Base-by-base conservation (phyloP, 768 basidiomycete genomes). In the Megacollybia marginata region DNA sequence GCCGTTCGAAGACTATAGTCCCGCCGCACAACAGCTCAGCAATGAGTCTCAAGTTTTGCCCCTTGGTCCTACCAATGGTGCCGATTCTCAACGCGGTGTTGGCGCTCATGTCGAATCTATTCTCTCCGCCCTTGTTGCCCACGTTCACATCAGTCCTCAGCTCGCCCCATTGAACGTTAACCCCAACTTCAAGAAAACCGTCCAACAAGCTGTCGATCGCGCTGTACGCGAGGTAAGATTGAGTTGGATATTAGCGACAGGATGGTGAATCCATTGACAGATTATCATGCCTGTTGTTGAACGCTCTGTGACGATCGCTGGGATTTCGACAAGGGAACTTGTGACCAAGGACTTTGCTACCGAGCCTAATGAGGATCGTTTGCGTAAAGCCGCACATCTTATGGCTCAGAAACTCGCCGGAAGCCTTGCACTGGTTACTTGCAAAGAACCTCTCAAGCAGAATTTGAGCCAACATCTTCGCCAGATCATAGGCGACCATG, bases 361-460 rank as follows among this genome's bases (percentile, higher is more conserved):
- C 46, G 96, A 99, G 55, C 72, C 83, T 20, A 90, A 88, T 59
- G 93, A 98, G 58, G 83, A 87, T 46, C 94, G 89, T 64, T 68
- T 99, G 59, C 85, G 92, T 33, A 85, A 85, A 58, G 92, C 96
- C 20, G 92, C 89, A 11, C 92, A 96, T 64, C 65, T 92, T 33
- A 98, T 97, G 94, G 94, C 93, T 2, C 92, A 92, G 67, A 95
- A 92, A 63, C 79, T 99, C 47, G 96, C 96, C 13, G 94, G 95
- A 36, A 94, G 90, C 57, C 79, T 99, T 44, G 96, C 96, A 20
- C 70, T 97, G 48, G 96, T 99, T 13, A 98, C 96, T 15, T 98
- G 95, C 75, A 98, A 97, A 64, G 96, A 99, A 59, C 94, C 95
- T 1, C 67, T 99, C 51, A 85, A 92, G 61, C 88, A 86, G 62